Base-by-base conservation (phyloP, 768 basidiomycete species). In the Amyloporia xantha region DNA sequence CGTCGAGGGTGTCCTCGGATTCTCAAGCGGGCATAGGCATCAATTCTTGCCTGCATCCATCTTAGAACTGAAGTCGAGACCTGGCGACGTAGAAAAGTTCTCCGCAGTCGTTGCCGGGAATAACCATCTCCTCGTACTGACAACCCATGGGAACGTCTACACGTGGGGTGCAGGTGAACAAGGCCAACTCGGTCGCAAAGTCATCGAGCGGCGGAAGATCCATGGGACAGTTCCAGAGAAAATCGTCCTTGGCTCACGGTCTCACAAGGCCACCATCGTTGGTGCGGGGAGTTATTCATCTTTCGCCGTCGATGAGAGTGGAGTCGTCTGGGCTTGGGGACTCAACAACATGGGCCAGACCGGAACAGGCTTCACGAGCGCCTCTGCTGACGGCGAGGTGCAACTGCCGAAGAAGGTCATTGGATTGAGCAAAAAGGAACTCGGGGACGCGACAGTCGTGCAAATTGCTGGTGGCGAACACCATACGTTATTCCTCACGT, bases 241-340 rank as follows among this genome's bases (percentile, higher is more conserved):
- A 58, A 77, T 97, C 35, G 77, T 79, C 1, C 76, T 97, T n/a
- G 83, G 84, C 17, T 68, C 63, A 21, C 79, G 84, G n/a, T 63
- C 70, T 23, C 78, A 83, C 48, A 77, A 81, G 50, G 80, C 82
- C 39, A 81, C 84, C 11, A 69, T 68, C 36, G 70, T 97, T 52
- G 91, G 91, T 3, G 78, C 91, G 0, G 94, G 95, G 5, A 76
- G 76, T 44, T 89, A 82, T 66, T 86, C 90, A 59, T 94, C 91
- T 0, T 97, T 96, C 59, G 94, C 93, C 2, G 81, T 97, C 49
- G 86, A 92, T 62, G 78, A 86, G 45, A 69, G 73, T 5, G 93
- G 91, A 24, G 79, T 76, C 42, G 86, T 95, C 7, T 97, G 85
- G 83, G 91, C 81, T 11, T 97, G 95, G 95, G 95, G 95, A n/a